Evolutionary conservation across 2,329 filamentous ascomycete genomes (phyloP), one percentile per base, ranked within the genome.

Genomic region (Cercospora janseana): DNA sequence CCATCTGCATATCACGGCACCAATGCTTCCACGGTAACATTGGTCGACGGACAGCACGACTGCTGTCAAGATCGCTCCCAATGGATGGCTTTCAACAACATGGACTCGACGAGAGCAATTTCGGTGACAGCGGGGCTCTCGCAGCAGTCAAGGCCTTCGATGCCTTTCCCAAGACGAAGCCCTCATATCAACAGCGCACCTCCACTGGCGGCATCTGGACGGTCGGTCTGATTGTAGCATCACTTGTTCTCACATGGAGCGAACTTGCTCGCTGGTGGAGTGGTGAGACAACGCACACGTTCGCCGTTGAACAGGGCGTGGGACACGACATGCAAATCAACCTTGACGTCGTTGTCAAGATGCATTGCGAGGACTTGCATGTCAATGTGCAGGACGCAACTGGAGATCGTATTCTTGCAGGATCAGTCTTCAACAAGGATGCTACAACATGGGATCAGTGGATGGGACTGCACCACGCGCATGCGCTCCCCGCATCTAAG

Each of bases 341-440:
- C 74, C 75, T 98, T 51, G 93, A 98, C 71, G 77, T 94, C n/a
- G 88, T 97, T 4, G 78, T 98, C 41, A 79, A 79, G 45, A 98
- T 98, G 93, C 75, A 79, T 61, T 98, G 93, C 75, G 73, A 78
- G 50, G 86, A 94, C 66, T 73, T 98, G n/a, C 88, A 95, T 72
- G 77, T 98, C 70, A 97, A 98, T 72, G 91, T 98, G 43, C 93
- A 97, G 74, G 93, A 98, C 69, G 91, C 92, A 2, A 83, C 89
- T 0, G 91, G 93, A 45, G 93, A 98, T 70, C 84, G 88, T 56
- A 95, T 97, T 63, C 78, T 95, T 23, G 93, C 93, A 2, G 87
- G 81, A 3, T 77, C 85, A 28, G 76, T 85, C 56, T 76, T 98
- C 55, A 77, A 80, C 57, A 84, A 82, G 63, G 89, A 96, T 62